A percentile compares a stretch with the other conserved stretches of the same genome.
Evolutionary conservation across 495 filamentous ascomycete species (phyloP).

Genomic region (Thermochaetoides thermophila): DNA sequence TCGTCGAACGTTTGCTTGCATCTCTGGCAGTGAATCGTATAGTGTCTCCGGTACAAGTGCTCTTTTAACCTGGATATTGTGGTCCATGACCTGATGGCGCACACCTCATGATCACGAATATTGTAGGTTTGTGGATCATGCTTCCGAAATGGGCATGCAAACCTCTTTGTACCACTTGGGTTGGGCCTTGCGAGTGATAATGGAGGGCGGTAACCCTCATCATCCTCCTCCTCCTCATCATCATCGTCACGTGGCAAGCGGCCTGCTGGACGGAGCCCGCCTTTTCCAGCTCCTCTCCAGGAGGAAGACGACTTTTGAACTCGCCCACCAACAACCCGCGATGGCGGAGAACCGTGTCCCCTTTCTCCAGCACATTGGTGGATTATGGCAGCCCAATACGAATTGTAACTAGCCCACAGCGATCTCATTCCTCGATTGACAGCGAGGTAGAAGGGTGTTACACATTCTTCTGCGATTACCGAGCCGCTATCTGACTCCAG

Average conservation of each 20-base stretch:
- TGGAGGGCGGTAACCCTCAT: constrained; percentile 5
- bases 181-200: constrained; percentile 10
- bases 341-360: not conserved
- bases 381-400: constrained; percentile 13
- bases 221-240: constrained; percentile 14
- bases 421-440: constrained; percentile 7
- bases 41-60: constrained; percentile 18
- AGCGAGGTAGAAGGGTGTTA: constrained; percentile 3
- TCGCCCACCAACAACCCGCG: not conserved
- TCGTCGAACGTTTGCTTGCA: constrained; percentile 15
- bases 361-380: constrained; percentile 6
- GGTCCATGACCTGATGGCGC: constrained; percentile 12
- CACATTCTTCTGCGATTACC: constrained; percentile 4
- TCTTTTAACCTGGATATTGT: constrained; percentile 19
- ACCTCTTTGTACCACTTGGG: constrained; percentile 4
- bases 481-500: constrained; percentile 4
- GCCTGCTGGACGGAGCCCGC: constrained; percentile 2
- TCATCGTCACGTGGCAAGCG: constrained; percentile 5
- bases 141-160: constrained; percentile 18
- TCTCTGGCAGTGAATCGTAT: constrained; percentile 15
- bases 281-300: constrained; percentile 5
- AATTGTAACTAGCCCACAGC: constrained; percentile 14
- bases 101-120: constrained; percentile 13
- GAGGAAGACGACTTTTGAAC: constrained; percentile 4
- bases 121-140: constrained; percentile 15